Evolutionary conservation across 129 eudicot genomes (phyloP).

Genomic region (Kitagawia praeruptora): DNA sequence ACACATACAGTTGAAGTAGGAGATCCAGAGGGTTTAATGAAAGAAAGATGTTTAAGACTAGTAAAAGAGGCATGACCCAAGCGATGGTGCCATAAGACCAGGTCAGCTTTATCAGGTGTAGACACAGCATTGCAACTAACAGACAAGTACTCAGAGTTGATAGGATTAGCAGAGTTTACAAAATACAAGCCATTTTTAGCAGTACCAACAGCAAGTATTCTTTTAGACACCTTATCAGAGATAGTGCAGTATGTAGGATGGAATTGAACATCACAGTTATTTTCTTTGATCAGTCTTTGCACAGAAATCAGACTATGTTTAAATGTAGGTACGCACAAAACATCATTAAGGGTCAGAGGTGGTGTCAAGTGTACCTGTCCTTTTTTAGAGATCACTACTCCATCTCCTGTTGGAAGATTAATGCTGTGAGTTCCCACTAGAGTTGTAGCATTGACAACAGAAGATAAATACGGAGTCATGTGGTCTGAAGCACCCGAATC

Average conservation of each 20-base stretch:
- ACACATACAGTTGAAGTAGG: background rate
- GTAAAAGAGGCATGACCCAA: background rate
- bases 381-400: background rate
- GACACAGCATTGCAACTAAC: too few species aligned
- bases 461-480: background rate
- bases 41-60: background rate
- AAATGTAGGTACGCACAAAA: background rate
- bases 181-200: background rate
- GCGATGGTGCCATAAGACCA: background rate
- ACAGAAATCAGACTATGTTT: background rate
- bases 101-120: background rate
- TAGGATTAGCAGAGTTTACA: background rate
- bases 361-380: background rate
- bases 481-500: background rate
- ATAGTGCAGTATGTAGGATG: background rate
- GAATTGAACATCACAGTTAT: background rate
- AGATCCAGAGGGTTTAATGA: too few species aligned
- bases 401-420: background rate
- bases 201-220: background rate
- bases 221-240: background rate
- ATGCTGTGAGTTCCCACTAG: background rate
- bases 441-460: background rate
- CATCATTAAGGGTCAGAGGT: background rate
- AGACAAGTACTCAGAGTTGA: background rate
- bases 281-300: background rate